Conservation (phyloP, 169 alveolate species). For the Eimeria sp. region DNA sequence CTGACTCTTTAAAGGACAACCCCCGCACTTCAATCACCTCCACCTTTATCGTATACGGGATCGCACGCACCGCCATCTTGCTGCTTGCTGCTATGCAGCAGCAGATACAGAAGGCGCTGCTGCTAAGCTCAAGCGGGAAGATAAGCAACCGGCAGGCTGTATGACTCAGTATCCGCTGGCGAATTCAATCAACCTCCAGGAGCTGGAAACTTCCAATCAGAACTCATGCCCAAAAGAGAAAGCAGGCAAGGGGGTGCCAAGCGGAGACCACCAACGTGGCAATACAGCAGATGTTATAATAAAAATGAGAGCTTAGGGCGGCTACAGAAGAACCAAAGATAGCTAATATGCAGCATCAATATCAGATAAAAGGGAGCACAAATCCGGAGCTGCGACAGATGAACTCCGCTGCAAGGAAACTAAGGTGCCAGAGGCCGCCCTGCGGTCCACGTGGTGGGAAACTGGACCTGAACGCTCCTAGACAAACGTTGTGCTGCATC, state of each 20-base stretch:
- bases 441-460: neutral
- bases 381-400: neutral
- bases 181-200: neutral
- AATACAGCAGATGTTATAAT: too few species aligned
- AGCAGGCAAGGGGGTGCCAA: too few species aligned
- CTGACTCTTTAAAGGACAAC: constrained; percentile 81
- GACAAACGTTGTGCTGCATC: neutral
- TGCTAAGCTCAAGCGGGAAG: neutral
- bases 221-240: neutral
- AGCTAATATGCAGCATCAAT: neutral
- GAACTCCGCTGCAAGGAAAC: neutral
- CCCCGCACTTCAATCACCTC: constrained; percentile 87
- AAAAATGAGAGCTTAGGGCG: neutral
- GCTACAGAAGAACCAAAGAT: neutral
- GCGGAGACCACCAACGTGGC: too few species aligned
- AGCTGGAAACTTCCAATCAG: neutral
- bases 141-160: neutral
- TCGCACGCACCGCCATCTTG: constrained; percentile 80
- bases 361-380: neutral
- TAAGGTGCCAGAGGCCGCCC: neutral
- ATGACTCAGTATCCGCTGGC: neutral
- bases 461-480: neutral
- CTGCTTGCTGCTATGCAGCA: neutral
- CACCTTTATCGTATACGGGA: constrained; percentile 85
- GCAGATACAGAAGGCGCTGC: neutral